Conservation (phyloP, 768 basidiomycete species). For the Trametes elegans region DNA sequence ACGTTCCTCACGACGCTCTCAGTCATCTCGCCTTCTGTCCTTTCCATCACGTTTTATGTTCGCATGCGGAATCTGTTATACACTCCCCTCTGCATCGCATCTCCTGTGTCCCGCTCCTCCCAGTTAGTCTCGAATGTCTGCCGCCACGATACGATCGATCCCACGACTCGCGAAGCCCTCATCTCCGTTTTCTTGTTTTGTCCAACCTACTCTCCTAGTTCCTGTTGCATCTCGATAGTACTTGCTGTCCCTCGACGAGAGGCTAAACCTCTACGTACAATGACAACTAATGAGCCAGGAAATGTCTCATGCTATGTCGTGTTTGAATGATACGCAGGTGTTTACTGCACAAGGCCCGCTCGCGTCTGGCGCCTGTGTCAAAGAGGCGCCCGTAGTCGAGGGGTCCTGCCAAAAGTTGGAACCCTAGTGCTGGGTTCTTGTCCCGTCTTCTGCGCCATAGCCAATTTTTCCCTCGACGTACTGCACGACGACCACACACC, state of each 20-base stretch:
- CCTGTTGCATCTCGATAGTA: conserved; percentile 26
- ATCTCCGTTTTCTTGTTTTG: conserved; percentile 23
- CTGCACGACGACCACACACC: conserved; percentile 7
- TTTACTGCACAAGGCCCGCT: too few species aligned
- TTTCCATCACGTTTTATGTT: conserved; percentile 23
- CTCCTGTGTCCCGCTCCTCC: conserved; percentile 16
- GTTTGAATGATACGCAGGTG: neutral
- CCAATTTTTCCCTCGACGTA: conserved; percentile 16
- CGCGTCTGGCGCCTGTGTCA: too few species aligned
- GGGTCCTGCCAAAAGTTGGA: neutral
- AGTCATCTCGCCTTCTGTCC: conserved; percentile 15
- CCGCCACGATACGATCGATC: conserved; percentile 9
- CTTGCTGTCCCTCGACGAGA: conserved; percentile 14
- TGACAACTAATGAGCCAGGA: conserved; percentile 20
- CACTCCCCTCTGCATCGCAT: conserved; percentile 16
- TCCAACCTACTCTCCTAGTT: conserved; percentile 20
- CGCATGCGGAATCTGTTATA: conserved; percentile 26
- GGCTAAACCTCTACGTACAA: conserved; percentile 9
- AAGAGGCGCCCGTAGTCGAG: too few species aligned
- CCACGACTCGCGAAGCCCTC: conserved; percentile 22
- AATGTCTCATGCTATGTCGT: neutral
- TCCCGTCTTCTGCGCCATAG: neutral
- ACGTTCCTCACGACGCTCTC: conserved; percentile 25
- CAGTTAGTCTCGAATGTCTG: conserved; percentile 15
- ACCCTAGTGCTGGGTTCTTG: conserved; percentile 12